Evolutionary conservation across 2,329 filamentous ascomycete species (phyloP).

Genomic region (Teratosphaeria zuluensis): DNA sequence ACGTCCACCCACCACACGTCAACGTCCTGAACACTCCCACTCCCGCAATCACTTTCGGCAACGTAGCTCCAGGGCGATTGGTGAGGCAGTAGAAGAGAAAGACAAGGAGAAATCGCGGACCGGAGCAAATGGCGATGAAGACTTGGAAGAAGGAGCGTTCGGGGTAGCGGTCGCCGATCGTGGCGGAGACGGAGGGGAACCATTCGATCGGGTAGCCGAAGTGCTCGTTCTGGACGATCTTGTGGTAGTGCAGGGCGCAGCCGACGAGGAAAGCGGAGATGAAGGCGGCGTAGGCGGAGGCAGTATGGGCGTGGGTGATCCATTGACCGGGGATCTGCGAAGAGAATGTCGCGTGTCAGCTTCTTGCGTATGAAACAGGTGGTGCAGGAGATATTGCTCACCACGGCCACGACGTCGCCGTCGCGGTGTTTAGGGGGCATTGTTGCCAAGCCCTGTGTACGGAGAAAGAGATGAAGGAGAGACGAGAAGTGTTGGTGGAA

Average conservation of each 20-base stretch:
- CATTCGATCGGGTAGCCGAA: constrained; percentile 51
- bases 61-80: constrained; percentile 55
- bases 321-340: constrained; percentile 66
- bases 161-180: constrained; percentile 93
- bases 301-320: constrained; percentile 82
- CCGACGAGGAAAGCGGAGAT: constrained; percentile 77
- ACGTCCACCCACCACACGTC: constrained; percentile 96
- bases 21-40: constrained; percentile 80
- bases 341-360: constrained; percentile 7
- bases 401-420: constrained; percentile 52
- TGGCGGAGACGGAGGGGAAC: constrained; percentile 47
- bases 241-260: constrained; percentile 72
- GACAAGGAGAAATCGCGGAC: constrained; percentile 85
- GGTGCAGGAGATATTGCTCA: no score
- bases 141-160: constrained; percentile 95
- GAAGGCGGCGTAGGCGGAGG: constrained; percentile 76
- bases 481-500: background rate
- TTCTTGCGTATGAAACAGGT: no score
- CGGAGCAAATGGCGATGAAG: constrained; percentile 93
- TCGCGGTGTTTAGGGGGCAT: constrained; percentile 56
- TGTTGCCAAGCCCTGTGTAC: background rate
- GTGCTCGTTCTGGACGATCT: constrained; percentile 88
- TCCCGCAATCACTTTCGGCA: constrained; percentile 72
- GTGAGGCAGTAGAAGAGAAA: constrained; percentile 88
- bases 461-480: background rate